Base-by-base conservation (phyloP, 345 rosid genomes). In the Hibiscus mutabilis region DNA sequence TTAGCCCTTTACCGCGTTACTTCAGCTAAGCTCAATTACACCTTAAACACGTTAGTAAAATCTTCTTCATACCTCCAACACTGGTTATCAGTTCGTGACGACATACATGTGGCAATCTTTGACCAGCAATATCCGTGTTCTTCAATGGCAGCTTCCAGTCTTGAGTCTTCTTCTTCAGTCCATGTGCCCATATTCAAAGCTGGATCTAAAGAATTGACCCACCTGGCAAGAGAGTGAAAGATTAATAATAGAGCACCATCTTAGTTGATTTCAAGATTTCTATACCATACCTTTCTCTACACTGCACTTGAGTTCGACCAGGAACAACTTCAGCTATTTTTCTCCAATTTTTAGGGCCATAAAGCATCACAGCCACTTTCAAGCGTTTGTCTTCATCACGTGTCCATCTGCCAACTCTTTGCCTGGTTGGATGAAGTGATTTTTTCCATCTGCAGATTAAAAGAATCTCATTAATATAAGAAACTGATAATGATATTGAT, bases 201-300 rank as follows among this genome's bases (percentile, higher is more conserved):
- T 51, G 99, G 99, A 82, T 92, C 89, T 72, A 87, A 86, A 73
- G 78, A 76, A 75, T 95, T 95, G 66, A 77, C 84, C 99, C 99
- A 95, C 80, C 96, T 90, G 80, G 70, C 46, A 77, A 14, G 44
- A 75, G 29, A 55, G 74, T 70, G 13, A 67, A 57, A 66, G 52
- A 58, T 63, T 69, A 66, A 60, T 42, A 63, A 66, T 33, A 33
- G 25, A 77, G 76, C 40, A 21, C n/a, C 71, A 73, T 27, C 55
- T 55, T 6, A 29, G 76, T 14, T 21, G 66, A 44, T 42, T 19
- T 46, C 24, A 51, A 73, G 52, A 67, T 40, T 61, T 51, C 29
- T 9, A n/a, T 3, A 9, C 8, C 19, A 46, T 80, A 88, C 96
- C 91, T 92, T 80, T 92, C 99, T 77, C 97, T 81, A 80, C 99